These are phyloP conservation scores for Podaxis sp. DNA, from an alignment of 768 basidiomycete species.

Conservation along the genomic window DNA sequence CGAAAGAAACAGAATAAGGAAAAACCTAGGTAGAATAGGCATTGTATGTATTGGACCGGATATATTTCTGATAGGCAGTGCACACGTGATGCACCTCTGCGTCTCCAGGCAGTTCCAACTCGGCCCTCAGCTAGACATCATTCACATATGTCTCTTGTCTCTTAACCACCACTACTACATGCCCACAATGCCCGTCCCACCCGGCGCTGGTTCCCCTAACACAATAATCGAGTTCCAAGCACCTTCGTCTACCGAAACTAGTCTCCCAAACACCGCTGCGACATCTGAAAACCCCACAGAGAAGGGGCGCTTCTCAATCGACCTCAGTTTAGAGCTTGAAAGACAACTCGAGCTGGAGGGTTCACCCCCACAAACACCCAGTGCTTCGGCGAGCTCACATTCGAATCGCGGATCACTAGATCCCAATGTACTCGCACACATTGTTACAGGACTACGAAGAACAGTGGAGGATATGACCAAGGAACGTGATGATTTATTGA, in stretches of 20 bases:
- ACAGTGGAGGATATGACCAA: slow-evolving; percentile 60
- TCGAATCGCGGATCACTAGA: slow-evolving; percentile 54
- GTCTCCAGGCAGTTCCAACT: slow-evolving; percentile 8
- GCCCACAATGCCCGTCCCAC: background rate
- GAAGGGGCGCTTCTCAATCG: slow-evolving; percentile 58
- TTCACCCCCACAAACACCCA: slow-evolving; percentile 44
- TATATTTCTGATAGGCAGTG: slow-evolving; percentile 2
- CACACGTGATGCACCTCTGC: slow-evolving; percentile 3
- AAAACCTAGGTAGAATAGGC: background rate
- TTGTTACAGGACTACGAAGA: slow-evolving; percentile 71
- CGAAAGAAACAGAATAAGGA: slow-evolving; percentile 10
- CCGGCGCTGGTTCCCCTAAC: background rate
- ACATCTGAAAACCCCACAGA: slow-evolving; percentile 12
- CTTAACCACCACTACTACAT: slow-evolving; percentile 3
- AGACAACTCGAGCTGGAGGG: slow-evolving; percentile 70
- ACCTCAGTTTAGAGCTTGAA: slow-evolving; percentile 78
- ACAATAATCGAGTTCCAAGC: background rate
- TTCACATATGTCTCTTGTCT: slow-evolving; percentile 6
- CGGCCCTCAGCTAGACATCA: background rate
- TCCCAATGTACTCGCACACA: slow-evolving; percentile 71
- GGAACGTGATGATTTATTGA: slow-evolving; percentile 68
- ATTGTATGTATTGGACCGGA: slow-evolving; percentile 3
- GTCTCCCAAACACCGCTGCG: background rate
- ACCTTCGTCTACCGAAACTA: background rate
- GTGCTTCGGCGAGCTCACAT: slow-evolving; percentile 18